Conservation (phyloP, 495 filamentous ascomycete species). For the Amphirosellinia nigrospora region DNA sequence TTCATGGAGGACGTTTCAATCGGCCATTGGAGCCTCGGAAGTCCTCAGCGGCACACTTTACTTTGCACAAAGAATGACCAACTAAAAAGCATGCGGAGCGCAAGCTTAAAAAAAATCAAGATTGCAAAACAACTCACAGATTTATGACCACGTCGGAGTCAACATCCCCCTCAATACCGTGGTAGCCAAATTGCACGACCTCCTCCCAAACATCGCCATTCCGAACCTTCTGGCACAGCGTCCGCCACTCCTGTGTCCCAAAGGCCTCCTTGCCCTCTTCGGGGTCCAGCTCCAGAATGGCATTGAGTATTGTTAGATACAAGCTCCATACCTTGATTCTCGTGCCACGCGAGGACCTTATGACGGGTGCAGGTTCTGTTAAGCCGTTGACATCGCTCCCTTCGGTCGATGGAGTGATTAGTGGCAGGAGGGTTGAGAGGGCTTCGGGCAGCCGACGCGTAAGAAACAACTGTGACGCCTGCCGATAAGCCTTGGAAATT, state of each 20-base stretch:
- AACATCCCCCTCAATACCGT: slow-evolving; percentile 83
- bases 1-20: neutral
- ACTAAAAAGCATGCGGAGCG: neutral
- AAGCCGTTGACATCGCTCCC: slow-evolving; percentile 42
- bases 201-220: slow-evolving; percentile 93
- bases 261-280: slow-evolving; percentile 89
- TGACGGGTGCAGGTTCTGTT: slow-evolving; percentile 68
- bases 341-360: slow-evolving; percentile 72
- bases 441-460: slow-evolving; percentile 91
- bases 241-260: slow-evolving; percentile 82
- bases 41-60: neutral
- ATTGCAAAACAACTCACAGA: slow-evolving; percentile 61
- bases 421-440: slow-evolving; percentile 77
- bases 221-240: slow-evolving; percentile 77
- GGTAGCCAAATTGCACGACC: slow-evolving; percentile 83
- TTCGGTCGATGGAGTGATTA: slow-evolving; percentile 63
- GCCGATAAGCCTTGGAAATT: slow-evolving; percentile 84
- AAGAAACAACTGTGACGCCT: slow-evolving; percentile 87
- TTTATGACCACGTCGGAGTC: slow-evolving; percentile 96
- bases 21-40: neutral
- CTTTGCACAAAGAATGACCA: neutral
- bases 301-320: slow-evolving; percentile 91
- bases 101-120: neutral
- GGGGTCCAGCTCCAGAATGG: slow-evolving; percentile 83
- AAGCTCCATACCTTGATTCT: slow-evolving; percentile 97